Percentiles rank a stretch among this genome's conserved stretches.
phyloP scores from a whole-genome alignment of 495 filamentous ascomycete species.

The Neurospora sublineolata region DNA sequence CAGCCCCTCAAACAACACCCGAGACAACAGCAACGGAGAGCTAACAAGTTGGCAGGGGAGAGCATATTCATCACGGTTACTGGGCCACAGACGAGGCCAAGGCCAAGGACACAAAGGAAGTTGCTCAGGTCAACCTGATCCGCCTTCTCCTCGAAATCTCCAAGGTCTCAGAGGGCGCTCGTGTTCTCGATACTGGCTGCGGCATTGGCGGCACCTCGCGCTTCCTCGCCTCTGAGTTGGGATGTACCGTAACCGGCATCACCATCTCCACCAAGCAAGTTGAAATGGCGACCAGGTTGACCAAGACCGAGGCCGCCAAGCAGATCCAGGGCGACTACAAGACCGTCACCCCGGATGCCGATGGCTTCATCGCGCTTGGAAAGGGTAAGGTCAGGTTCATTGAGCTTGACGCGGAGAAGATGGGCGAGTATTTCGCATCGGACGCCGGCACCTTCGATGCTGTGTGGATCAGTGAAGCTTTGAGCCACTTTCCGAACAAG shows the following conservation, averaged over 20 bases:
- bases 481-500: conserved; percentile 47
- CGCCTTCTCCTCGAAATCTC: conserved; percentile 38
- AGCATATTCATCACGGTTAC: conserved; percentile 50
- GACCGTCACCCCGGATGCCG: neutral
- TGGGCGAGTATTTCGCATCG: conserved; percentile 37
- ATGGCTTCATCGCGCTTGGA: conserved; percentile 23
- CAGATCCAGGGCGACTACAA: neutral
- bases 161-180: conserved; percentile 17
- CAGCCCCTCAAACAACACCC: neutral
- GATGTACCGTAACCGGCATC: conserved; percentile 41
- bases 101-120: conserved; percentile 36
- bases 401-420: conserved; percentile 48
- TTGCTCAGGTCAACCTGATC: conserved; percentile 39
- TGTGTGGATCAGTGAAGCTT: conserved; percentile 49
- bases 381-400: conserved; percentile 36
- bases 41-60: conserved; percentile 31
- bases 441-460: conserved; percentile 31
- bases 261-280: conserved; percentile 47
- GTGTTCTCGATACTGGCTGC: conserved; percentile 45
- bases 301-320: conserved; percentile 20
- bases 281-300: conserved; percentile 35
- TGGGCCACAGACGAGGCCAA: conserved; percentile 31
- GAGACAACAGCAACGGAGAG: neutral
- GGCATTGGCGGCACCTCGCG: conserved; percentile 45
- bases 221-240: conserved; percentile 35